phyloP scores from a whole-genome alignment of 768 basidiomycete species.

The Mrakia blollopis region DNA sequence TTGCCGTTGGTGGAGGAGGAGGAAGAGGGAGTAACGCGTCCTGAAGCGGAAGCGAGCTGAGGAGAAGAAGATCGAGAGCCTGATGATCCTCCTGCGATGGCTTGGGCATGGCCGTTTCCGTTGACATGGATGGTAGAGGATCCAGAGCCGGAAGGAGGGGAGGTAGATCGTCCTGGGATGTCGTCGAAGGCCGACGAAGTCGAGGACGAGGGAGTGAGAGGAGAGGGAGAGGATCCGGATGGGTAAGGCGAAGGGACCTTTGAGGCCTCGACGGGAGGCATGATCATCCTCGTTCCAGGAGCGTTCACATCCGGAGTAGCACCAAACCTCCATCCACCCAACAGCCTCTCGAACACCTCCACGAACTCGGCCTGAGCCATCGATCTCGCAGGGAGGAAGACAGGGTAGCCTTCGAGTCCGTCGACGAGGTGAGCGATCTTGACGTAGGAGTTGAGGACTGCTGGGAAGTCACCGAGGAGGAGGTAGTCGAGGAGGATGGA shows the following conservation, averaged over 20 bases:
- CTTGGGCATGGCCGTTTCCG: neutral
- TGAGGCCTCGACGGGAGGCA: slow-evolving; percentile 2
- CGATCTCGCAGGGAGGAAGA: slow-evolving; percentile 78
- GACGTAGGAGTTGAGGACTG: slow-evolving; percentile 60
- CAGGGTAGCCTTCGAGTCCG: slow-evolving; percentile 72
- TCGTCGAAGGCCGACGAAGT: neutral
- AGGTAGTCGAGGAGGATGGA: slow-evolving; percentile 68
- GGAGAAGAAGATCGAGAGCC: neutral
- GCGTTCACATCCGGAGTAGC: slow-evolving; percentile 37
- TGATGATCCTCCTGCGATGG: neutral
- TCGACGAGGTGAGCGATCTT: slow-evolving; percentile 66
- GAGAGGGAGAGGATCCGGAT: slow-evolving; percentile 7
- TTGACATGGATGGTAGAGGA: too few relatives aligned
- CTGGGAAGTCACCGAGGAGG: slow-evolving; percentile 69
- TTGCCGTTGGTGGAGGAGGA: slow-evolving; percentile 20
- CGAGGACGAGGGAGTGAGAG: slow-evolving; percentile 2
- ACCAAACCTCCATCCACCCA: slow-evolving; percentile 67
- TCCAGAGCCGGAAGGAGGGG: too few relatives aligned
- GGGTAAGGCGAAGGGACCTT: neutral
- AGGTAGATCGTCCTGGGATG: too few relatives aligned
- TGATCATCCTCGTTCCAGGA: slow-evolving; percentile 22
- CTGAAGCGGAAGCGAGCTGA: neutral
- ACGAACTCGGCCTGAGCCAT: slow-evolving; percentile 88
- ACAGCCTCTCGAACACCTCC: slow-evolving; percentile 75
- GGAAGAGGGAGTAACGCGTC: slow-evolving; percentile 9